These are phyloP conservation scores for Daldinia sp. DNA, from an alignment of 2,329 filamentous ascomycete species.

Conservation along the genomic window DNA sequence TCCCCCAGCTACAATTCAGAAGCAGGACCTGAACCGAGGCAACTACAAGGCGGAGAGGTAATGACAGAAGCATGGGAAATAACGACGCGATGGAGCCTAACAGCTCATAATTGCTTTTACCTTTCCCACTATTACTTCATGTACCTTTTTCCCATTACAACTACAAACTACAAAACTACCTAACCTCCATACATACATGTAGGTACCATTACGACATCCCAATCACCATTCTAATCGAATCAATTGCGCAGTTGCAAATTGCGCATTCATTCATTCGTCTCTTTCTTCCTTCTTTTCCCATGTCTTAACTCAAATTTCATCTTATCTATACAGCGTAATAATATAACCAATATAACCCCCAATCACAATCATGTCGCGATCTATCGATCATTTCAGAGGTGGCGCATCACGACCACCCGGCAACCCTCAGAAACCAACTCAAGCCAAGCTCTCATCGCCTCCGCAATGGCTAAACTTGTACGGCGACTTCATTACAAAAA, in stretches of 20 bases:
- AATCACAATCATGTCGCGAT: constrained; percentile 39
- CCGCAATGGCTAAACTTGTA: constrained; percentile 78
- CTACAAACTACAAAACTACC: background rate
- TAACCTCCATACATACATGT: no score
- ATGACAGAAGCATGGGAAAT: constrained; percentile 17
- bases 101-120: constrained; percentile 25
- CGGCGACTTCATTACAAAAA: constrained; percentile 93
- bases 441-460: constrained; percentile 67
- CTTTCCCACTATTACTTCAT: background rate
- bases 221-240: background rate
- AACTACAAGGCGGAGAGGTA: constrained; percentile 5
- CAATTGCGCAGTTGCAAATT: constrained; percentile 14
- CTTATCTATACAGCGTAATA: background rate
- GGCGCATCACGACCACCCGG: constrained; percentile 42
- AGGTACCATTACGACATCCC: background rate
- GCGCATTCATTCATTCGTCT: constrained; percentile 10
- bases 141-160: background rate
- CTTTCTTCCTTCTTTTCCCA: constrained; percentile 4
- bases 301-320: background rate
- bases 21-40: constrained; percentile 32
- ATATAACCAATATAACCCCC: background rate
- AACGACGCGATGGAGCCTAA: constrained; percentile 18
- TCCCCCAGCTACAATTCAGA: background rate
- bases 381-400: constrained; percentile 41
- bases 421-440: constrained; percentile 50